phyloP scores from a whole-genome alignment of 2,329 filamentous ascomycete species.

The Fusarium denticulatum region DNA sequence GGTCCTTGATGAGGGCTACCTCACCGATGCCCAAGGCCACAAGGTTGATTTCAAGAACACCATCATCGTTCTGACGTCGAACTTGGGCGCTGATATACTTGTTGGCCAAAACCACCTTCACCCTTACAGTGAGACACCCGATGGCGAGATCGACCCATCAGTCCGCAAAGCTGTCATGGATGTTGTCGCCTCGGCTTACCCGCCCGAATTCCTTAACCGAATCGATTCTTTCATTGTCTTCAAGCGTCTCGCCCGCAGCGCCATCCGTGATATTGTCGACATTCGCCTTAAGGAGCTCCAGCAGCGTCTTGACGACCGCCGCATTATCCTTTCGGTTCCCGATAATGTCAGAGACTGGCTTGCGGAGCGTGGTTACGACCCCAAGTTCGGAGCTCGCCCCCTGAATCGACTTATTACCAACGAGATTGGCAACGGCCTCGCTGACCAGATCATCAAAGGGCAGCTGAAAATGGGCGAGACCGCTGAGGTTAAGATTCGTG shows the following conservation, averaged over 20 bases:
- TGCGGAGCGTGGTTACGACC: slow-evolving; percentile 88
- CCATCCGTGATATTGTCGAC: slow-evolving; percentile 91
- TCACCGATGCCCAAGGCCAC: slow-evolving; percentile 95
- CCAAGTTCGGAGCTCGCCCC: slow-evolving; percentile 88
- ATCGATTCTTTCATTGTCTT: slow-evolving; percentile 98
- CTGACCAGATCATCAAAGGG: slow-evolving; percentile 91
- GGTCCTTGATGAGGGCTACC: slow-evolving; percentile 93
- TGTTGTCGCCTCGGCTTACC: slow-evolving; percentile 77
- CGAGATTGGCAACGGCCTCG: slow-evolving; percentile 87
- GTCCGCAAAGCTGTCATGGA: slow-evolving; percentile 88
- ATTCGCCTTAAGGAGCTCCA: slow-evolving; percentile 90
- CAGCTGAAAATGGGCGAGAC: slow-evolving; percentile 79
- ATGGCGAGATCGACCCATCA: slow-evolving; percentile 76
- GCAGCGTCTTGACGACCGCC: slow-evolving; percentile 80
- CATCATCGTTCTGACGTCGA: slow-evolving; percentile 95
- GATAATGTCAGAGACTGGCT: slow-evolving; percentile 84
- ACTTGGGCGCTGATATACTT: slow-evolving; percentile 91
- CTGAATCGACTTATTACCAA: slow-evolving; percentile 91
- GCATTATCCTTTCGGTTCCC: slow-evolving; percentile 79
- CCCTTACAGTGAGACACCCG: slow-evolving; percentile 68
- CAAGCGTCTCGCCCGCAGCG: slow-evolving; percentile 80
- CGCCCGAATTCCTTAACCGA: slow-evolving; percentile 95
- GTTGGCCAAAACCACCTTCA: slow-evolving; percentile 76
- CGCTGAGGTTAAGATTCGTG: slow-evolving; percentile 75
- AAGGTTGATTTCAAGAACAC: slow-evolving; percentile 98